Conservation (phyloP, 805 yeast species). For the Metschnikowia sp. region DNA sequence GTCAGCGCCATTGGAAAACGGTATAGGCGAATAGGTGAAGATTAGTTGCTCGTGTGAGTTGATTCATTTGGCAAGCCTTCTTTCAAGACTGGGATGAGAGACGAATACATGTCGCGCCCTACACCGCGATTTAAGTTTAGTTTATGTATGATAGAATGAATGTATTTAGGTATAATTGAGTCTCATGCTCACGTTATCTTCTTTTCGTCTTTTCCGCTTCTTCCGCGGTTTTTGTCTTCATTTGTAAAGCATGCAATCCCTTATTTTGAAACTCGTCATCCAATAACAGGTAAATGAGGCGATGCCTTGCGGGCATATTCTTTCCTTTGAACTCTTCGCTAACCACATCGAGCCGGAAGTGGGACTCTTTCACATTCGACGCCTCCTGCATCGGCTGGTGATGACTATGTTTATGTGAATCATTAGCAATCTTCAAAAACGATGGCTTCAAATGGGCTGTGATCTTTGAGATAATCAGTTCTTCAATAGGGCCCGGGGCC, state of each 20-base stretch:
- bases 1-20: slow-evolving; percentile 14
- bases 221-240: slow-evolving; percentile 71
- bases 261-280: slow-evolving; percentile 66
- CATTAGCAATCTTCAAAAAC: slow-evolving; percentile 59
- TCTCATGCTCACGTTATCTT: not conserved
- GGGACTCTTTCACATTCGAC: slow-evolving; percentile 70
- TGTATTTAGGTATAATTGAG: not conserved
- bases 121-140: not conserved
- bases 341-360: slow-evolving; percentile 72
- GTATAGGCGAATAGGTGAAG: not conserved
- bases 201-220: slow-evolving; percentile 32
- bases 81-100: not conserved
- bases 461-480: slow-evolving; percentile 44
- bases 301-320: slow-evolving; percentile 69
- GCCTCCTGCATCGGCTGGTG: slow-evolving; percentile 82
- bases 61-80: no score
- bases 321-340: slow-evolving; percentile 66
- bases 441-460: slow-evolving; percentile 41
- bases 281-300: slow-evolving; percentile 65
- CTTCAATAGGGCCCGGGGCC: slow-evolving; percentile 47
- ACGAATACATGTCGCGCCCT: not conserved
- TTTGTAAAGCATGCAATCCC: slow-evolving; percentile 86
- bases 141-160: slow-evolving; percentile 1
- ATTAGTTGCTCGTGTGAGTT: no score
- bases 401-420: slow-evolving; percentile 83